Conservation (phyloP, 2,329 filamentous ascomycete species). For the Didymella exigua region DNA sequence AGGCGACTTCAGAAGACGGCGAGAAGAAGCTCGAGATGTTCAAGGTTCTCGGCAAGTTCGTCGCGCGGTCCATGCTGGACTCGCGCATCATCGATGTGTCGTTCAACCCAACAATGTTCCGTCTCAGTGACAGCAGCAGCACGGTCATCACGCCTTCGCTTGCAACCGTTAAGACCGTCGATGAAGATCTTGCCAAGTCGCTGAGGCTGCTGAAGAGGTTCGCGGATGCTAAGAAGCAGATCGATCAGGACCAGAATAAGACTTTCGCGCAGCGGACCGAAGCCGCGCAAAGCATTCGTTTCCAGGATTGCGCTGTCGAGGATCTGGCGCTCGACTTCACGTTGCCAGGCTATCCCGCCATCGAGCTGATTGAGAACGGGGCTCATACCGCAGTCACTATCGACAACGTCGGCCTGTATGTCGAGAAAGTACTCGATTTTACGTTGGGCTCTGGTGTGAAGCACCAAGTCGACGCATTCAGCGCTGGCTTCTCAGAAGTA, state of each 20-base stretch:
- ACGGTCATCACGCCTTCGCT: constrained; percentile 78
- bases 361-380: constrained; percentile 80
- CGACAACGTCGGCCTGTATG: constrained; percentile 86
- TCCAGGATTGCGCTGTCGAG: constrained; percentile 80
- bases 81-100: constrained; percentile 97
- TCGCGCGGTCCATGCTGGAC: constrained; percentile 97
- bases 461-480: constrained; percentile 88
- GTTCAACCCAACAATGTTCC: constrained; percentile 97
- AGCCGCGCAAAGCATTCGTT: constrained; percentile 70
- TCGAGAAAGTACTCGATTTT: constrained; percentile 89
- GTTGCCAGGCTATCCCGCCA: constrained; percentile 81
- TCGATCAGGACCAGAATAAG: constrained; percentile 73
- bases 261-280: constrained; percentile 72
- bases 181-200: constrained; percentile 83
- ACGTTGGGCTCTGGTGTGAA: constrained; percentile 89
- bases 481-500: constrained; percentile 88
- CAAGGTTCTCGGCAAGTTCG: constrained; percentile 94
- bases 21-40: constrained; percentile 87
- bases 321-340: constrained; percentile 94
- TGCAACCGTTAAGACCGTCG: constrained; percentile 86
- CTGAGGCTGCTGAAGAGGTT: constrained; percentile 88
- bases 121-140: constrained; percentile 73
- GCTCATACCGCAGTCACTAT: constrained; percentile 78
- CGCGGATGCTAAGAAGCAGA: constrained; percentile 77
- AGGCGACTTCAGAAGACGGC: constrained; percentile 75